phyloP scores from a whole-genome alignment of 1,139 yeast genomes.

The Pichia sp. region DNA sequence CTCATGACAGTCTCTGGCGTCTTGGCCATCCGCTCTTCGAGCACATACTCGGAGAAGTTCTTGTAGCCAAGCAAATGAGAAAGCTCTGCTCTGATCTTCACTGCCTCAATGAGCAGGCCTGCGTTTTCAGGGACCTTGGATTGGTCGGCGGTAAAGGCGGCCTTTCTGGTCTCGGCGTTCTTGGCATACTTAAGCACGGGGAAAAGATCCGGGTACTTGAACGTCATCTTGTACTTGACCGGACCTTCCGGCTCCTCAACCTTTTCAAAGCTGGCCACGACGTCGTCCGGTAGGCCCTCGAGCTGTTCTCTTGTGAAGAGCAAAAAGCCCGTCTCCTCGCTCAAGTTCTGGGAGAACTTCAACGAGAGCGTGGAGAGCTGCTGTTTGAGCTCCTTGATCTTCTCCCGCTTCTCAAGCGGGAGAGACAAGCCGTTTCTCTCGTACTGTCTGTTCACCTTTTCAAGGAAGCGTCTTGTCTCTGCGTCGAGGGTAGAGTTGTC shows the following conservation, averaged over 20 bases:
- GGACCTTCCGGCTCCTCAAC: constrained; percentile 38
- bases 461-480: constrained; percentile 55
- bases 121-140: constrained; percentile 62
- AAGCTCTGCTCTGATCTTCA: constrained; percentile 55
- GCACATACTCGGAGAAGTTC: constrained; percentile 61
- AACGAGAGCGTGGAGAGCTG: constrained; percentile 54
- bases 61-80: constrained; percentile 64
- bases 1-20: constrained; percentile 51
- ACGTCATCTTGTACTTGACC: constrained; percentile 59
- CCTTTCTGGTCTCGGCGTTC: constrained; percentile 58
- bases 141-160: constrained; percentile 62
- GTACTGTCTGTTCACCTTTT: constrained; percentile 52
- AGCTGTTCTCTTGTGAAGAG: constrained; percentile 60
- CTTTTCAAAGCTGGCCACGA: constrained; percentile 53
- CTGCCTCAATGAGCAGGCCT: constrained; percentile 53
- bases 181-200: constrained; percentile 74
- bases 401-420: constrained; percentile 49
- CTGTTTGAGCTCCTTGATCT: constrained; percentile 55
- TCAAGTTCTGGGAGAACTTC: constrained; percentile 59
- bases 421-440: constrained; percentile 66
- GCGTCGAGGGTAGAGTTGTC: constrained; percentile 37
- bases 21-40: constrained; percentile 81
- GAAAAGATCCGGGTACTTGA: constrained; percentile 72
- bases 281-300: constrained; percentile 67
- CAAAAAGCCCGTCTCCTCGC: constrained; percentile 63